Evolutionary conservation across 2,329 filamentous ascomycete species (phyloP).

Genomic region (Aspergillus sp.): DNA sequence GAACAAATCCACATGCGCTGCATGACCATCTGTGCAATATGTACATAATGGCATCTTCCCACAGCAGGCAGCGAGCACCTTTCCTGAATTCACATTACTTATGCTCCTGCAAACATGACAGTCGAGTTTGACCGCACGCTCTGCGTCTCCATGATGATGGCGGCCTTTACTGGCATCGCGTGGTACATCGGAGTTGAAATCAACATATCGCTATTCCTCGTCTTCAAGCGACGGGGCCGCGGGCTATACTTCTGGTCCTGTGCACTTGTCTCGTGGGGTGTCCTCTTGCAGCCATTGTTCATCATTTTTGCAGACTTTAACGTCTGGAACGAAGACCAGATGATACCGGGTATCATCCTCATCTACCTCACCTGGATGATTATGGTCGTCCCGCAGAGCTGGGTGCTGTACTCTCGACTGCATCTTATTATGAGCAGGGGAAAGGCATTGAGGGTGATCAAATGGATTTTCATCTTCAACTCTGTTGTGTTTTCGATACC

Average conservation of each 20-base stretch:
- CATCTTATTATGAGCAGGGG: slow-evolving; percentile 3
- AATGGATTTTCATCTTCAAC: neutral
- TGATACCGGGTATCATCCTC: neutral
- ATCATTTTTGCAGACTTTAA: neutral
- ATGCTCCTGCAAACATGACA: too few species aligned
- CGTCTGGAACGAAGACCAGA: neutral
- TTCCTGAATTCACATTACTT: too few species aligned
- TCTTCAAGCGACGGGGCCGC: neutral
- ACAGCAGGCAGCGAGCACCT: too few species aligned
- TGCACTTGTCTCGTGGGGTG: neutral
- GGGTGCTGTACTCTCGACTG: slow-evolving; percentile 13
- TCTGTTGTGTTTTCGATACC: neutral
- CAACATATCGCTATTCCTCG: slow-evolving; percentile 1
- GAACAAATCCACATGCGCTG: too few species aligned
- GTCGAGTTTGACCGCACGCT: neutral
- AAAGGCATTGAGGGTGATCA: neutral
- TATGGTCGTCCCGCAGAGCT: slow-evolving; percentile 13
- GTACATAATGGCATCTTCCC: too few species aligned
- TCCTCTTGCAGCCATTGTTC: neutral
- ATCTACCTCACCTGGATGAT: slow-evolving; percentile 11
- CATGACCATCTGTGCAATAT: too few species aligned
- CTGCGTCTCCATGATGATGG: neutral
- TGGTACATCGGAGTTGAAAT: slow-evolving; percentile 1
- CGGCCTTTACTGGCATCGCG: neutral
- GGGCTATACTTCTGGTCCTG: slow-evolving; percentile 5